Percentiles rank a stretch among this genome's conserved stretches.
These are phyloP conservation scores for Boletus speciosus DNA, from an alignment of 768 basidiomycete genomes.

Conservation along the genomic window DNA sequence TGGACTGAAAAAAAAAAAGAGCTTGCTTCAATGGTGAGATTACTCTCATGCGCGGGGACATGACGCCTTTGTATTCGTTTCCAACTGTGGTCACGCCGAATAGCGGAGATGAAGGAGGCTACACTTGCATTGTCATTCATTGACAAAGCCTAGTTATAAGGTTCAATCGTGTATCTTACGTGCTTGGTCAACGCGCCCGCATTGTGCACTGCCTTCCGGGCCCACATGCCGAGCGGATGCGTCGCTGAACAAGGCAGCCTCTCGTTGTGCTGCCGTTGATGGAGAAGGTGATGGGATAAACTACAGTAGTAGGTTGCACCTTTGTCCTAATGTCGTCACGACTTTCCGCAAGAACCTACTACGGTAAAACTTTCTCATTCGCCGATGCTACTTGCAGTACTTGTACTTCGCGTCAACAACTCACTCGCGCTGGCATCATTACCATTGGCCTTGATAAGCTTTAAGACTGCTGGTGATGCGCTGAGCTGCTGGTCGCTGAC, in stretches of 20 bases:
- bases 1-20: background rate
- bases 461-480: too few relatives aligned
- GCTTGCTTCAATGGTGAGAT: background rate
- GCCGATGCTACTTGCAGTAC: too few relatives aligned
- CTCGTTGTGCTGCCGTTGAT: background rate
- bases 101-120: background rate
- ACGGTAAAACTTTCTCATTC: too few relatives aligned
- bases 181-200: background rate
- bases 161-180: background rate
- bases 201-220: background rate
- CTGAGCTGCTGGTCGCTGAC: conserved; percentile 31
- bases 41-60: background rate
- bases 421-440: too few relatives aligned
- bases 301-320: too few relatives aligned
- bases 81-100: background rate
- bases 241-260: background rate
- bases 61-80: background rate
- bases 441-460: too few relatives aligned
- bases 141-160: background rate
- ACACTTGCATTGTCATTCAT: background rate
- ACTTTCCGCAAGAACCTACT: too few relatives aligned
- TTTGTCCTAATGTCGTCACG: too few relatives aligned
- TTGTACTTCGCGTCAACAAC: too few relatives aligned
- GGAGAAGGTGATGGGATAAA: too few relatives aligned
- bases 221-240: background rate